Conservation (phyloP, 305 asterid species). For the Fraxinus sp. region DNA sequence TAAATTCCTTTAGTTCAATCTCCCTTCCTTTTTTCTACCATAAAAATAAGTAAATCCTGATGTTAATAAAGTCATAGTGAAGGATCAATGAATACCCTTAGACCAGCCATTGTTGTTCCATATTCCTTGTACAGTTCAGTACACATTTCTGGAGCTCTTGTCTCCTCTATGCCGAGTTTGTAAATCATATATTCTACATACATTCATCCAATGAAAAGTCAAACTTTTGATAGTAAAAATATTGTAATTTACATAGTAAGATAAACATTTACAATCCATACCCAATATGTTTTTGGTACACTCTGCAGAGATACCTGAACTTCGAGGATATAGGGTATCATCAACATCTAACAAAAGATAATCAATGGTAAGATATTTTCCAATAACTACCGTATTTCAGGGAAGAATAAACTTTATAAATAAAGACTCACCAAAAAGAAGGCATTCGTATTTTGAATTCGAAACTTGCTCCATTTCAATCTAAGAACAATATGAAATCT, state of each 20-base stretch:
- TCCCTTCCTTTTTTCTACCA: neutral
- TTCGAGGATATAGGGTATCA: conserved; percentile 80
- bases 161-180: conserved; percentile 65
- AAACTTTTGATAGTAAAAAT: neutral
- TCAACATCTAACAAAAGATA: conserved; percentile 68
- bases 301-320: conserved; percentile 73
- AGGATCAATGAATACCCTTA: conserved; percentile 45
- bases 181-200: conserved; percentile 69
- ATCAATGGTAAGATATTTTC: neutral
- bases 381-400: neutral
- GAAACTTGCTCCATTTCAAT: conserved; percentile 58
- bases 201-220: conserved; percentile 12
- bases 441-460: conserved; percentile 61
- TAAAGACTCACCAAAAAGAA: conserved; percentile 71
- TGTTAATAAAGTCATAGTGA: neutral
- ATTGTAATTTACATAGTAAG: neutral
- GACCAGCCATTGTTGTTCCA: conserved; percentile 98
- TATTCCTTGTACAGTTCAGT: conserved; percentile 70
- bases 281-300: conserved; percentile 81
- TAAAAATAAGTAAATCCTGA: neutral
- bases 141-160: conserved; percentile 64
- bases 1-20: neutral
- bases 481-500: conserved; percentile 16
- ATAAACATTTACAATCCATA: conserved; percentile 12
- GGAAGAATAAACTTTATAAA: neutral